A percentile compares a stretch with the other conserved stretches of the same genome.
phyloP scores from a whole-genome alignment of 257 asterid genomes.

The Avicennia marina region DNA sequence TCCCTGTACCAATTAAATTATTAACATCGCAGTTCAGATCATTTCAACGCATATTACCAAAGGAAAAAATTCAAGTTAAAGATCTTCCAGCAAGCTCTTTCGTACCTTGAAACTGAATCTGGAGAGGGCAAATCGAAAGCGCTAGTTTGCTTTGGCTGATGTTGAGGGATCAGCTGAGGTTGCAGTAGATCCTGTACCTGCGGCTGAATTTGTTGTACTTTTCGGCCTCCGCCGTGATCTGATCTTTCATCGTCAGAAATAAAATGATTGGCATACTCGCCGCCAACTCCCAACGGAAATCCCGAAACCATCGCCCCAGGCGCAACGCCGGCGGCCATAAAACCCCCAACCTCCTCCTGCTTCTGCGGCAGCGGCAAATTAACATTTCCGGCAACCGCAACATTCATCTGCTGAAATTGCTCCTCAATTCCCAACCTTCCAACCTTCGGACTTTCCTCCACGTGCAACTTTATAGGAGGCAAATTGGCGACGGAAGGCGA shows the following conservation, averaged over 20 bases:
- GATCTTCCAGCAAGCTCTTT: not conserved
- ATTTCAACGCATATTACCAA: not conserved
- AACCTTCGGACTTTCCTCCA: conserved; percentile 50
- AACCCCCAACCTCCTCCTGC: conserved; percentile 43
- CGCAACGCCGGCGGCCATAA: conserved; percentile 11
- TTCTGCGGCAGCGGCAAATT: conserved; percentile 30
- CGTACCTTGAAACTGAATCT: conserved; percentile 78
- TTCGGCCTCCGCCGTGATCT: conserved; percentile 57
- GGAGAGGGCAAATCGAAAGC: conserved; percentile 61
- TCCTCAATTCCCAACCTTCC: conserved; percentile 59
- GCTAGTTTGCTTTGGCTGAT: conserved; percentile 48
- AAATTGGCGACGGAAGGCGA: conserved; percentile 56
- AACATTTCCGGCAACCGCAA: conserved; percentile 22
- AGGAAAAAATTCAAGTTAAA: not conserved
- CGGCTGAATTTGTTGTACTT: conserved; percentile 35
- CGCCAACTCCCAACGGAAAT: conserved; percentile 39
- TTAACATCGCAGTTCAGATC: conserved; percentile 21
- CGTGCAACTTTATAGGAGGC: conserved; percentile 63
- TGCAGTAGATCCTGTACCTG: conserved; percentile 38
- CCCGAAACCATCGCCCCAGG: conserved; percentile 25
- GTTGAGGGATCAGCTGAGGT: conserved; percentile 30
- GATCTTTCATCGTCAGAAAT: conserved; percentile 73
- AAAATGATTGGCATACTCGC: conserved; percentile 39
- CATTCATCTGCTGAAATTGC: conserved; percentile 57
- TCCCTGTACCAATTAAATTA: conserved; percentile 42